Conservation (phyloP, 805 yeast species). For the Jamesozyma rosinii region DNA sequence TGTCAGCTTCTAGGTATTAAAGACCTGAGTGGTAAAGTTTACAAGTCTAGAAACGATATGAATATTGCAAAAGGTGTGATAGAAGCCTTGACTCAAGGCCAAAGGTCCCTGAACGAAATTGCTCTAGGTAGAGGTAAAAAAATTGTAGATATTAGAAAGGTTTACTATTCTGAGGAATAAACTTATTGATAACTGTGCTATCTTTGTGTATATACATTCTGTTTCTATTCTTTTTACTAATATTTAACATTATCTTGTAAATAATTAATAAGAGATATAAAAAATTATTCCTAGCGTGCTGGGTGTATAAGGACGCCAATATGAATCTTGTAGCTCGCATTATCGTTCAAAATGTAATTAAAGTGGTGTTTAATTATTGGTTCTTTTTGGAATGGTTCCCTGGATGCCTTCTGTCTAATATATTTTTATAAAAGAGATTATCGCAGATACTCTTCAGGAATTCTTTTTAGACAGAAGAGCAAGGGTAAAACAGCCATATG, state of each 20-base stretch:
- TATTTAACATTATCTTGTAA: neutral
- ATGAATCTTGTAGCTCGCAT: too few relatives aligned
- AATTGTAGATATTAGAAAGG: conserved; percentile 83
- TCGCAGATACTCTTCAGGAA: too few relatives aligned
- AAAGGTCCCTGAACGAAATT: conserved; percentile 74
- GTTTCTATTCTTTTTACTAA: neutral
- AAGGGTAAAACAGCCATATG: too few relatives aligned
- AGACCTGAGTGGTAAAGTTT: conserved; percentile 85
- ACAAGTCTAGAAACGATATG: conserved; percentile 89
- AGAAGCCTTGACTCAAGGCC: conserved; percentile 68
- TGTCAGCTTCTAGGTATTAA: conserved; percentile 91
- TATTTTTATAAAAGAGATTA: too few relatives aligned
- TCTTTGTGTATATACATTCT: neutral
- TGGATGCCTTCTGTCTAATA: too few relatives aligned
- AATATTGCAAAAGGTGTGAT: conserved; percentile 84
- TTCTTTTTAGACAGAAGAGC: too few relatives aligned
- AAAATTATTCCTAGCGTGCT: too few relatives aligned
- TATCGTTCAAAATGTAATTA: too few relatives aligned
- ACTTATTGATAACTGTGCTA: neutral
- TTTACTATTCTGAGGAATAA: conserved; percentile 53
- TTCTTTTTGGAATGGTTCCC: too few relatives aligned
- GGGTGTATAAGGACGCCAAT: too few relatives aligned
- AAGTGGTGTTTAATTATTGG: too few relatives aligned
- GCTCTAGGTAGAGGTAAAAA: conserved; percentile 91
- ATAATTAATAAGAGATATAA: neutral